These are phyloP conservation scores for Aphanomyces cochlioides DNA, from an alignment of 352 stramenopile species.

Conservation along the genomic window DNA sequence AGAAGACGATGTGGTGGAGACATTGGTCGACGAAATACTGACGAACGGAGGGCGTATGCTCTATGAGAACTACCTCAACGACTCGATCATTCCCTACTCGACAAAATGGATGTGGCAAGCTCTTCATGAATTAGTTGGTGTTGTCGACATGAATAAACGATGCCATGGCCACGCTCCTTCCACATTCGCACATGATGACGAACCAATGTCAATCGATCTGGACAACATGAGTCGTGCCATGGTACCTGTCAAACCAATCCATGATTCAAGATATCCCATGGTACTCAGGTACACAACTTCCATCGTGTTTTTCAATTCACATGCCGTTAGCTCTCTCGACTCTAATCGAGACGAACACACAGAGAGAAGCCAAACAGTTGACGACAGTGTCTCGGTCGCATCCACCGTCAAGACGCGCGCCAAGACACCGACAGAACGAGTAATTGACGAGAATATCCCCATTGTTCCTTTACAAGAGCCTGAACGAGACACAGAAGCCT, in stretches of 20 bases:
- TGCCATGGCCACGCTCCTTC: conserved; percentile 6
- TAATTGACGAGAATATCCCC: neutral
- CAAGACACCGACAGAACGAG: neutral
- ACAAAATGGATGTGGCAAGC: neutral
- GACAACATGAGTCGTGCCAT: conserved; percentile 8
- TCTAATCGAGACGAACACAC: neutral
- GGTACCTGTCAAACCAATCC: neutral
- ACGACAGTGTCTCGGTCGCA: neutral
- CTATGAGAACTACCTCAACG: conserved; percentile 30
- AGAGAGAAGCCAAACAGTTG: neutral
- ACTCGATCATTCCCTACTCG: conserved; percentile 11
- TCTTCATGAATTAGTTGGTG: conserved; percentile 2
- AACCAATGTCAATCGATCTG: neutral
- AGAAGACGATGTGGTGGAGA: conserved; percentile 11
- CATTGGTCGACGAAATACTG: neutral
- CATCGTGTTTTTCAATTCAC: neutral
- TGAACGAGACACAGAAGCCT: neutral
- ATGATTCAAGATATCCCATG: neutral
- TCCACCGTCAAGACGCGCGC: neutral
- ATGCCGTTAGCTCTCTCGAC: neutral
- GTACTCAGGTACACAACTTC: neutral
- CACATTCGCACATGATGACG: neutral
- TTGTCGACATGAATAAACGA: neutral
- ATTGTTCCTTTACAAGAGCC: neutral
- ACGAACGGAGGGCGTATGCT: neutral